Evolutionary conservation across 768 basidiomycete species (phyloP).

Genomic region (Mycena kentingensis): DNA sequence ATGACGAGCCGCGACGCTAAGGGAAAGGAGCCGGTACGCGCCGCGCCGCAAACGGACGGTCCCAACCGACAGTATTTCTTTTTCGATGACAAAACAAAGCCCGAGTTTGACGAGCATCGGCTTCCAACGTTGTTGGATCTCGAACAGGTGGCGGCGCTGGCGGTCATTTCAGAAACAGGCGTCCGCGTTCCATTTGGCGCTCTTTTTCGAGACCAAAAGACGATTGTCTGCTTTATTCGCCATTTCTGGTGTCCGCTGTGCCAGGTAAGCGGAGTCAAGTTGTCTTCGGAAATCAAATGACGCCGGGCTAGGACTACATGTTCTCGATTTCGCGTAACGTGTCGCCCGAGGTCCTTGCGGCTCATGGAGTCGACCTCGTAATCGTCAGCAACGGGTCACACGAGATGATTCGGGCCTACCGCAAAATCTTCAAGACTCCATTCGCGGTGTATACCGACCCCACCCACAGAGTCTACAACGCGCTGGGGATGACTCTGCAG

Average conservation of each 20-base stretch:
- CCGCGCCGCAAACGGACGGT: background rate
- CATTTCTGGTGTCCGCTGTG: conserved; percentile 50
- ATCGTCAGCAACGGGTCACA: conserved; percentile 68
- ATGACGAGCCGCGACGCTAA: background rate
- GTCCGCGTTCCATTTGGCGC: conserved; percentile 55
- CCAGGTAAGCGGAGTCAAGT: background rate
- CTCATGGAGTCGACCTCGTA: conserved; percentile 54
- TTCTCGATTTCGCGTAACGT: conserved; percentile 56
- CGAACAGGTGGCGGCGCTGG: conserved; percentile 43
- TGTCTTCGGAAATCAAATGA: conserved; percentile 42
- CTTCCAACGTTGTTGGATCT: conserved; percentile 19
- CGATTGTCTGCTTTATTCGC: conserved; percentile 67
- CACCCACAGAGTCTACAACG: conserved; percentile 52
- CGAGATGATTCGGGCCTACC: conserved; percentile 65
- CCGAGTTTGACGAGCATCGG: conserved; percentile 10
- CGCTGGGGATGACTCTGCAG: conserved; percentile 55
- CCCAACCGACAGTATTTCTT: conserved; percentile 17
- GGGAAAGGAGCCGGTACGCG: background rate
- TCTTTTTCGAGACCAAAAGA: conserved; percentile 49
- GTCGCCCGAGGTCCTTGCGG: conserved; percentile 47
- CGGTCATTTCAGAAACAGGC: conserved; percentile 58
- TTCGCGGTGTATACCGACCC: conserved; percentile 71
- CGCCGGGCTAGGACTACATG: conserved; percentile 72
- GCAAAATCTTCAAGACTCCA: conserved; percentile 58
- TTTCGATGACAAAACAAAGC: conserved; percentile 15